These are phyloP conservation scores for Trypanosoma rangeli DNA, from an alignment of 208 protist genomes.

Conservation along the genomic window DNA sequence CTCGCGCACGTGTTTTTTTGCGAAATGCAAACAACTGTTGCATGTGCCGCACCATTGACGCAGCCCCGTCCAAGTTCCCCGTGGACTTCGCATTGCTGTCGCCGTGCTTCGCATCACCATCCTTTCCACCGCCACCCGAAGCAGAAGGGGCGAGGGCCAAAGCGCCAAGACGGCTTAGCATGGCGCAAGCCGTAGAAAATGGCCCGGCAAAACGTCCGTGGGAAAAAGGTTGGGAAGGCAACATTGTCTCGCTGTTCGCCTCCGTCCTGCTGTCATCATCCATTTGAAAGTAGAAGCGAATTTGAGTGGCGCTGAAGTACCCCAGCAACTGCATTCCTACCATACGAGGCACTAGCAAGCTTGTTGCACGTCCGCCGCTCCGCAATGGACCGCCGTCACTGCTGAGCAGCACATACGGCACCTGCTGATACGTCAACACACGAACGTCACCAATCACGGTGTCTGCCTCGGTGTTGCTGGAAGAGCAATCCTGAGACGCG, in stretches of 20 bases:
- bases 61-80: background rate
- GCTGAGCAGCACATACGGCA: slow-evolving; percentile 49
- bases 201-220: background rate
- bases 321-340: slow-evolving; percentile 12
- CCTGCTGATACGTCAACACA: slow-evolving; percentile 45
- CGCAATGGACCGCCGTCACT: slow-evolving; percentile 10
- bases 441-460: slow-evolving; percentile 17
- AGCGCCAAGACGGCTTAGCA: slow-evolving; percentile 4
- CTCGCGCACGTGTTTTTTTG: slow-evolving; percentile 44
- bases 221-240: background rate
- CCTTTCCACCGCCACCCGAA: background rate
- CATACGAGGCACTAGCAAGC: background rate
- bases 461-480: background rate
- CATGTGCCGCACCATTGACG: slow-evolving; percentile 41
- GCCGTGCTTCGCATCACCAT: background rate
- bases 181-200: background rate
- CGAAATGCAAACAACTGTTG: slow-evolving; percentile 67
- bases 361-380: background rate
- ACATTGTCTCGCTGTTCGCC: background rate
- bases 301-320: slow-evolving; percentile 15
- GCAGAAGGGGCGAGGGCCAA: background rate
- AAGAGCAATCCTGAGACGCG: background rate
- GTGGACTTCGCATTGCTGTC: background rate
- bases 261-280: background rate
- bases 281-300: slow-evolving; percentile 26